These are phyloP conservation scores for Vigna hirtella DNA, from an alignment of 306 rosid genomes.

Conservation along the genomic window DNA sequence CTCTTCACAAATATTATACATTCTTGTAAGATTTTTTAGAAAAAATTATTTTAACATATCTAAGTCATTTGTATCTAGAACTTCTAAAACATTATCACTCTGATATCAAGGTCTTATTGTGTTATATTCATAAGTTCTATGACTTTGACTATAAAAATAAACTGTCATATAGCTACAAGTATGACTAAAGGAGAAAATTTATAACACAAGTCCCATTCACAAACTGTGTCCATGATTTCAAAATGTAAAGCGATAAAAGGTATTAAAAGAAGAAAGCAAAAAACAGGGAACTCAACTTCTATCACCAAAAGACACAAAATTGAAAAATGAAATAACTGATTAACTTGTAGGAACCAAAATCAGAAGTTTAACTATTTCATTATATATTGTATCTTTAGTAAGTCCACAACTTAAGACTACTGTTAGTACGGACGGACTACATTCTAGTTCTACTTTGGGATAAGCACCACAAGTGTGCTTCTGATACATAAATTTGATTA, in stretches of 20 bases:
- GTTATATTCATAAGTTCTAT: background rate
- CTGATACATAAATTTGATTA: background rate
- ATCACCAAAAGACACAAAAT: background rate
- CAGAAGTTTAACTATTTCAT: background rate
- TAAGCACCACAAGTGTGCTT: background rate
- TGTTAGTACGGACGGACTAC: background rate
- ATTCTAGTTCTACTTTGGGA: conserved; percentile 6
- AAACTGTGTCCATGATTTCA: background rate
- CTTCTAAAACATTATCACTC: background rate
- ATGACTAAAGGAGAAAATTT: background rate
- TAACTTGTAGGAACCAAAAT: background rate
- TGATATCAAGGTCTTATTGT: background rate
- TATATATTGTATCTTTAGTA: background rate
- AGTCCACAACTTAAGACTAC: background rate
- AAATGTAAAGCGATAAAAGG: background rate
- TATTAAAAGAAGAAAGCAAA: background rate
- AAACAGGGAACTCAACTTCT: background rate
- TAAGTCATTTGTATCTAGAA: background rate
- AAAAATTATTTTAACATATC: background rate
- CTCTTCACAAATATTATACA: background rate
- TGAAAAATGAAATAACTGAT: conserved; percentile 19
- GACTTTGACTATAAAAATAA: background rate
- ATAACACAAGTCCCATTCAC: background rate
- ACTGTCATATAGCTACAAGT: background rate
- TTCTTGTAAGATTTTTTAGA: background rate